These are phyloP conservation scores for Phytophthora pinifolia DNA, from an alignment of 352 stramenopile genomes.

Conservation along the genomic window DNA sequence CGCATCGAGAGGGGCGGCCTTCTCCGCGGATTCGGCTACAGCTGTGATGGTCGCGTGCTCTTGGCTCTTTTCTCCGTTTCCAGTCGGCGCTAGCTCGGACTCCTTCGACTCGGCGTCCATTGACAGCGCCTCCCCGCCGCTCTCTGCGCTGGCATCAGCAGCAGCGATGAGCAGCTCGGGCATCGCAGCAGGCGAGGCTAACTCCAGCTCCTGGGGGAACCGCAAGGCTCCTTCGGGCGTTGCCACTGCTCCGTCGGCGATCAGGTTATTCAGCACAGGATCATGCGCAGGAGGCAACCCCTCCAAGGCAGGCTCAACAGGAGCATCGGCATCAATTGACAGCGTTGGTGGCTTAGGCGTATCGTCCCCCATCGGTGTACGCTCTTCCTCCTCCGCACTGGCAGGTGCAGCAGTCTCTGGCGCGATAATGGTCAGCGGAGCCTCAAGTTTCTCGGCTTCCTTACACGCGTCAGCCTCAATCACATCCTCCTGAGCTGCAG, in stretches of 20 bases:
- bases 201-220: constrained; percentile 26
- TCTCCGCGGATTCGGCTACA: constrained; percentile 33
- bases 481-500: not conserved
- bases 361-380: not conserved
- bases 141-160: constrained; percentile 10
- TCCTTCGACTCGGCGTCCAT: constrained; percentile 18
- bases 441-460: constrained; percentile 9
- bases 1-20: constrained; percentile 46
- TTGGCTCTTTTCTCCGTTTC: constrained; percentile 15
- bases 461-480: not conserved
- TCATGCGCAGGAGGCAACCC: constrained; percentile 1
- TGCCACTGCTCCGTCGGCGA: constrained; percentile 18
- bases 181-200: constrained; percentile 34
- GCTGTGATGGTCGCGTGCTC: constrained; percentile 53
- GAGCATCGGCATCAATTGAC: constrained; percentile 14
- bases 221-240: constrained; percentile 29
- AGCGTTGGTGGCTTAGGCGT: constrained; percentile 6
- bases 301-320: not conserved
- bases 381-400: constrained; percentile 4
- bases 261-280: constrained; percentile 8
- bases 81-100: constrained; percentile 12
- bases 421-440: constrained; percentile 15
- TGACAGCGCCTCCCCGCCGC: not conserved
- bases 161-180: constrained; percentile 18
- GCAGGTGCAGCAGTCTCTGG: constrained; percentile 1